Base-by-base conservation (phyloP, 2,329 filamentous ascomycete species). In the Hymenoscyphus repandus region DNA sequence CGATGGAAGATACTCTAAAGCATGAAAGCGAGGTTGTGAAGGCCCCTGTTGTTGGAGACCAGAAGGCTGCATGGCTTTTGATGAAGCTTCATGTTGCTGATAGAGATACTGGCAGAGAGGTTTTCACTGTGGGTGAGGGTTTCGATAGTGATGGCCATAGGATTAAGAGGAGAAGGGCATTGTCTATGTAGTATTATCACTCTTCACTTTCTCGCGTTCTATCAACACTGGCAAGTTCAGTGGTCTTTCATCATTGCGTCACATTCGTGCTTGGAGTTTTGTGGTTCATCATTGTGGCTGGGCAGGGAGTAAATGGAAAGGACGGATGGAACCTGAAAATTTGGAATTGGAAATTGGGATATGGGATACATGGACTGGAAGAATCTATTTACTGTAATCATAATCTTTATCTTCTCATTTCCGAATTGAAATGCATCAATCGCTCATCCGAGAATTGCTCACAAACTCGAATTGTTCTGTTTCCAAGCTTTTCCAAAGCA, bases 81-180 rank as follows among this genome's bases (percentile, higher is more conserved):
- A 70, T 77, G 72, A 73, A 74, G 46, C 67, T 77, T 22, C 72
- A 72, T 51, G 67, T 74, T 17, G 62, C 66, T 45, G 71, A 73
- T 54, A 53, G 57, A 1, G 54, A 59, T 40, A 47, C 10, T 42
- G 37, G 50, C 6, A 40, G 40, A 20, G 46, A 52, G 18, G 18
- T 31, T 37, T 30, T 40, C 15, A 22, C 33, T 2, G 49, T 20
- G 11, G 42, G 33, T 17, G 49, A 56, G 15, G 45, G 49, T 12
- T 12, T 37, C 9, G 45, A 31, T 42, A 39, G 48, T 13, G 57
- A 61, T 33, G 61, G 56, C 6, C 63, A 60, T 40, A 62, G 69
- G 53, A 67, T 67, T 50, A 75, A 74, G 63, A 67, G 70, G 57
- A 57, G 70, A 40, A 66, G 72, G 53, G 70, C 70, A 20, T 69